Evolutionary conservation across 257 asterid genomes (phyloP), one percentile per base, ranked within the genome.

Genomic region (Dorcoceras hygrometricum): DNA sequence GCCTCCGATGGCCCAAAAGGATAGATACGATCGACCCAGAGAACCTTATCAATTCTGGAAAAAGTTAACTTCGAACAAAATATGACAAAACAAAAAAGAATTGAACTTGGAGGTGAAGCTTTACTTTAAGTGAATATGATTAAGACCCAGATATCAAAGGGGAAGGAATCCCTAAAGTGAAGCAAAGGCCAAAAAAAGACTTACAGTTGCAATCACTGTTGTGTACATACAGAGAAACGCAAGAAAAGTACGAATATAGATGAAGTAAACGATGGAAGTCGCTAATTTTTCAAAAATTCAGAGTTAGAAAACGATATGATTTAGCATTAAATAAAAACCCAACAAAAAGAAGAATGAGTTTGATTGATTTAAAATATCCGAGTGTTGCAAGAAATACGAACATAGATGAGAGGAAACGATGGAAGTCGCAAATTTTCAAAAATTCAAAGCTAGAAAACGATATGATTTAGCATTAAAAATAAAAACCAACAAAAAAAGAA

Each of bases 201-300:
- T 77, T 79, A 73, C 81, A 65, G 77, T 39, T 66, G 76, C 81
- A 77, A 76, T 76, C 69, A 79, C 81, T 77, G 88, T 73, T 77
- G 57, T 73, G 67, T 74, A 75, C 59, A 70, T 66, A 70, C 51
- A 72, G 59, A 59, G 57, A 66, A 79, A 79, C 67, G 76, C 82
- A 79, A 4, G 22, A 32, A 16, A 19, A n/a, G n/a, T 61, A 51
- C 70, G 75, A 61, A 64, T 51, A 72, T 58, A 55, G 71, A 58
- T 65, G 8, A 59, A 46, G 10, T 31, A 57, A 62, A 19, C 43
- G 26, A 62, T 22, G 24, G 32, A 36, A 60, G 61, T 48, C 57
- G 32, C 18, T 66, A 71, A 31, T 34, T 32, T 65, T 57, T 68
- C 4, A 57, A n/a, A 69, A 69, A 69, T 24, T 61, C 51, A 27